These are phyloP conservation scores for Phoenix roebelenii DNA, from an alignment of 176 grass and related monocot species.

Conservation along the genomic window DNA sequence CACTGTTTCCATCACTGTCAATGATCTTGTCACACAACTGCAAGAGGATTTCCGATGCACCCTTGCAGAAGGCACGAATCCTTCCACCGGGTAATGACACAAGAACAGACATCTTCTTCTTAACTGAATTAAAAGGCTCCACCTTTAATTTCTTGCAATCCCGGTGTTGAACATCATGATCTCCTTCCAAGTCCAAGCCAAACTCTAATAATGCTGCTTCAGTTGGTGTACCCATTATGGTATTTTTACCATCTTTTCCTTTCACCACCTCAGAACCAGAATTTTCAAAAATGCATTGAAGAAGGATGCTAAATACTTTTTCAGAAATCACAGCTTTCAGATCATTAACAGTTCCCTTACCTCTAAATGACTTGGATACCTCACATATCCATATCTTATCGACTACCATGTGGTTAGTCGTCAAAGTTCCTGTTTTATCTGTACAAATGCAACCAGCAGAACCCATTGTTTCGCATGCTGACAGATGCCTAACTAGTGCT, in stretches of 20 bases:
- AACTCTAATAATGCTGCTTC: slow-evolving; percentile 83
- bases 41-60: slow-evolving; percentile 78
- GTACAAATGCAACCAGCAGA: slow-evolving; percentile 90
- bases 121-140: slow-evolving; percentile 91
- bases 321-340: slow-evolving; percentile 46
- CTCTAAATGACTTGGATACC: slow-evolving; percentile 40
- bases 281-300: slow-evolving; percentile 87
- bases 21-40: slow-evolving; percentile 63
- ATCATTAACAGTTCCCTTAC: slow-evolving; percentile 29
- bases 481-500: slow-evolving; percentile 80
- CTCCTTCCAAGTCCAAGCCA: slow-evolving; percentile 56
- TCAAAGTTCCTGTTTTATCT: slow-evolving; percentile 97
- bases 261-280: slow-evolving; percentile 74
- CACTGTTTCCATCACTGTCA: slow-evolving; percentile 46
- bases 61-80: slow-evolving; percentile 67
- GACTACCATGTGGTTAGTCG: slow-evolving; percentile 94
- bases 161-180: slow-evolving; percentile 30
- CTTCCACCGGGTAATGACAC: slow-evolving; percentile 46
- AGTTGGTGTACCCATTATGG: slow-evolving; percentile 76
- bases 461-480: slow-evolving; percentile 94
- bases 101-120: slow-evolving; percentile 84
- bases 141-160: slow-evolving; percentile 72
- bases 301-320: slow-evolving; percentile 36
- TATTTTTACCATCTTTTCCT: slow-evolving; percentile 62
- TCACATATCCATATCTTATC: slow-evolving; percentile 85